These are phyloP conservation scores for Salix udensis DNA, from an alignment of 345 rosid genomes.

Conservation along the genomic window DNA sequence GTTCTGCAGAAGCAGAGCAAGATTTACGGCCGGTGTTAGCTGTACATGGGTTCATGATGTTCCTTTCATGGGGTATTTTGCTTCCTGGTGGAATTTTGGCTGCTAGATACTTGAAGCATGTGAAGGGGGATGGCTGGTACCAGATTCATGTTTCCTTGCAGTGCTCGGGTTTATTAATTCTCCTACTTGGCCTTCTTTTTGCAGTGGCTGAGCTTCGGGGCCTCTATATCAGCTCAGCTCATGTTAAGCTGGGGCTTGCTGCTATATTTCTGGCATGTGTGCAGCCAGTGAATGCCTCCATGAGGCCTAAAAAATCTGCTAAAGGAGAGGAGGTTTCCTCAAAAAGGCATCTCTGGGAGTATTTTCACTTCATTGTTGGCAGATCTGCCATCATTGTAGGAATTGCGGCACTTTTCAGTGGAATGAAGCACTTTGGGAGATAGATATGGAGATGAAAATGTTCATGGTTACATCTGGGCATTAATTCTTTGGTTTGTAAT, in stretches of 20 bases:
- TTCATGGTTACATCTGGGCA: conserved; percentile 68
- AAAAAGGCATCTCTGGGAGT: conserved; percentile 76
- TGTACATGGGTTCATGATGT: conserved; percentile 99
- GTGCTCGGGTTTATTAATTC: conserved; percentile 80
- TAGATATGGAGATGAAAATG: conserved; percentile 68
- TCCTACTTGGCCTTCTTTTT: conserved; percentile 78
- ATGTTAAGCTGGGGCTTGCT: conserved; percentile 75
- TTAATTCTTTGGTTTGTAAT: conserved; percentile 63
- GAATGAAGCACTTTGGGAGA: conserved; percentile 75
- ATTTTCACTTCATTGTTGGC: conserved; percentile 63
- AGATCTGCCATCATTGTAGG: conserved; percentile 60
- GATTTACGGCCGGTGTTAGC: conserved; percentile 85
- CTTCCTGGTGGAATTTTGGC: conserved; percentile 89
- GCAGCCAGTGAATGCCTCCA: conserved; percentile 78
- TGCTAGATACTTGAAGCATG: conserved; percentile 83
- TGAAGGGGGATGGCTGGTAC: conserved; percentile 94
- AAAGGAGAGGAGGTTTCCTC: conserved; percentile 51
- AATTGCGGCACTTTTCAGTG: conserved; percentile 62
- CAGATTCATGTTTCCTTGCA: conserved; percentile 86
- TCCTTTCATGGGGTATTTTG: conserved; percentile 97
- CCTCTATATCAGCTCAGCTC: conserved; percentile 57
- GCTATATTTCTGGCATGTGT: conserved; percentile 68
- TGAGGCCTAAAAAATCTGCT: conserved; percentile 68
- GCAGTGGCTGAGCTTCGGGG: conserved; percentile 92
- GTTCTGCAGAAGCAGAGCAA: conserved; percentile 91